Base-by-base conservation (phyloP, 2,329 filamentous ascomycete species). In the Alternaria gaisen region DNA sequence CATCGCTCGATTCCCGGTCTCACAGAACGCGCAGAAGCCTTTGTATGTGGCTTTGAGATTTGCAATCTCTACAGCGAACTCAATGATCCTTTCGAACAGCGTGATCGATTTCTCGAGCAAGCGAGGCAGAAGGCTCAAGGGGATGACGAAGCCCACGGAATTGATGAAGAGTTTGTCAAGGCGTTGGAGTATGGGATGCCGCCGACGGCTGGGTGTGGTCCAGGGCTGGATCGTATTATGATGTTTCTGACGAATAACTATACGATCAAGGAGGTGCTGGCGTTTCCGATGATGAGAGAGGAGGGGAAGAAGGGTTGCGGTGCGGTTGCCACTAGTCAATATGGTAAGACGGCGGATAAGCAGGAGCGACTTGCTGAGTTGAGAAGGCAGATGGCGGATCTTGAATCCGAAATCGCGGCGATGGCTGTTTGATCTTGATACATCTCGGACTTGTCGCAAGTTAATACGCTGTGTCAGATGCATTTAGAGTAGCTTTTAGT, bases 271-370 rank as follows among this genome's bases (percentile, higher is more conserved):
- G 95, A 99, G 82, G 94, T 98, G 3, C 82, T 98, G 64, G 89
- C 94, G 6, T 98, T 99, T 88, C 95, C 95, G 9, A 94, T 97
- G 83, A 97, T 99, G 92, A 97, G 97, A 88, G 91, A 94, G 30
- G 46, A 48, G 4, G 28, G 11, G 7, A 48, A 48, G 28, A 34
- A 30, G 28, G 12, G 44, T 22, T 28, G n/a, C 7, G 28, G n/a
- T n/a, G 28, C n/a, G 4, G 26, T 11, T 40, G 9, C 38, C 11
- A 11, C n/a, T 3, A 20, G 6, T 11, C 38, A 20, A 9, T 4
- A 9, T 11, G n/a, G 10, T 10, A 18, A 40, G 38, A 40, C 9
- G 16, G 14, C 12, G 44, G 26, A 32, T 9, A 34, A n/a, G 30
- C 44, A 48, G 32, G 32, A 36, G 14, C 32, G 32, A 16, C 32